Conservation (phyloP, 495 filamentous ascomycete genomes). For the Bacidia gigantensis region DNA sequence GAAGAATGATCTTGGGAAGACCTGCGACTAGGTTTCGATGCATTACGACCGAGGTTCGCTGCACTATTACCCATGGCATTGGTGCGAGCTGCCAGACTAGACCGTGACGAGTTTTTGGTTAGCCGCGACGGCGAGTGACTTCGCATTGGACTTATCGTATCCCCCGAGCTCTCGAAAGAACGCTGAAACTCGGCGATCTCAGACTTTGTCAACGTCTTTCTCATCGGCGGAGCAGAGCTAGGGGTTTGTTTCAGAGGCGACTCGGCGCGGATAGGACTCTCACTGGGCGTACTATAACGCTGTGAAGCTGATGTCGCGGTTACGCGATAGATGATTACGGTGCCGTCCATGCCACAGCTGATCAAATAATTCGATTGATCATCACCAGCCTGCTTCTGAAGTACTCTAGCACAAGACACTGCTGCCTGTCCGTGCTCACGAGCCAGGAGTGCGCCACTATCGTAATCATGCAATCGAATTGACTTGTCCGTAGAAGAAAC, state of each 20-base stretch:
- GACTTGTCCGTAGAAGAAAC: conserved; percentile 92
- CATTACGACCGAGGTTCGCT: neutral
- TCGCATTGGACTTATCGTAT: conserved; percentile 33
- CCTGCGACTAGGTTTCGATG: conserved; percentile 19
- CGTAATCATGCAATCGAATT: conserved; percentile 71
- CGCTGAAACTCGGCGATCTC: conserved; percentile 68
- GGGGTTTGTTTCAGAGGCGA: conserved; percentile 40
- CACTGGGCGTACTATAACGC: conserved; percentile 1
- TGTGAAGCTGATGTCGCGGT: conserved; percentile 5
- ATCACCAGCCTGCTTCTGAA: conserved; percentile 39
- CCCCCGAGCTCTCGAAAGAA: conserved; percentile 21
- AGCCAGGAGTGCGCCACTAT: conserved; percentile 60
- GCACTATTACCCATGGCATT: neutral
- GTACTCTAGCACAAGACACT: conserved; percentile 65
- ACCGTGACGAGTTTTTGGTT: conserved; percentile 38
- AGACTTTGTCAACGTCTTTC: conserved; percentile 59
- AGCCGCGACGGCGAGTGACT: conserved; percentile 52
- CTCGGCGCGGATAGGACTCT: conserved; percentile 20
- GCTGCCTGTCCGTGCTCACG: conserved; percentile 90
- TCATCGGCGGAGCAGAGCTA: conserved; percentile 41
- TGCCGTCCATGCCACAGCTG: conserved; percentile 69
- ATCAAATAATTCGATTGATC: conserved; percentile 35
- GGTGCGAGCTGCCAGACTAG: conserved; percentile 16
- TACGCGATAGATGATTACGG: conserved; percentile 74
- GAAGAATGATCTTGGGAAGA: conserved; percentile 29